phyloP scores from a whole-genome alignment of 2,329 filamentous ascomycete species.

The Microthyrium microscopicum region DNA sequence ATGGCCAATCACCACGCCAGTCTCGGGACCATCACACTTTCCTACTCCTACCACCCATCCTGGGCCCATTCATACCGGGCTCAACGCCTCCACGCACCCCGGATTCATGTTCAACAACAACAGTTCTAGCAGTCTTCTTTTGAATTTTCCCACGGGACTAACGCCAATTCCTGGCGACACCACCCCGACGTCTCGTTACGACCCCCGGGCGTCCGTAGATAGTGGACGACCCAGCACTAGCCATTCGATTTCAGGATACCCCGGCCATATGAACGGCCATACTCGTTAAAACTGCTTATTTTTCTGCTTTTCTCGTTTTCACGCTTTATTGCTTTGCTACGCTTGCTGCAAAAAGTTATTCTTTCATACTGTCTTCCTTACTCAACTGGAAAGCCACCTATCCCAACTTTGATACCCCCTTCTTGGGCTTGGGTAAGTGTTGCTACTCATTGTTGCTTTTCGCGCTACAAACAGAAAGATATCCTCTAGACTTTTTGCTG shows the following conservation, averaged over 20 bases:
- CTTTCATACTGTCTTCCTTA: too few species aligned
- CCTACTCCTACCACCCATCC: constrained; percentile 4
- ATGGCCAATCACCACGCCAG: constrained; percentile 3
- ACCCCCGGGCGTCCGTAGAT: constrained; percentile 70
- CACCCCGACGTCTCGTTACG: constrained; percentile 55
- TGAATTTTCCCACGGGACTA: constrained; percentile 31
- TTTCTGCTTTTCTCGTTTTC: too few species aligned
- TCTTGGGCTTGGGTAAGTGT: too few species aligned
- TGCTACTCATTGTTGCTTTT: too few species aligned
- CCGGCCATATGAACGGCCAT: constrained; percentile 77
- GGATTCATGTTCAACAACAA: constrained; percentile 16
- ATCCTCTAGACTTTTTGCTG: too few species aligned
- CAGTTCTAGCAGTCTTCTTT: constrained; percentile 44
- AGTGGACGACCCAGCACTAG: constrained; percentile 86
- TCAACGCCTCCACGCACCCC: neutral
- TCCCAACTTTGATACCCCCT: too few species aligned
- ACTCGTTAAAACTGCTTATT: too few species aligned
- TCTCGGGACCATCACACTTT: too few species aligned
- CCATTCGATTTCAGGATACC: constrained; percentile 88
- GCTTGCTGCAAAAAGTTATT: too few species aligned
- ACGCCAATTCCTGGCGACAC: constrained; percentile 50
- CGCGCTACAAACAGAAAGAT: too few species aligned
- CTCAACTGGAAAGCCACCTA: too few species aligned
- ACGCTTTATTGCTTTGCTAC: too few species aligned
- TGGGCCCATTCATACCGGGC: constrained; percentile 3